Percentiles rank a stretch among this genome's conserved stretches.
Conservation (phyloP, 306 rosid genomes). For the Inga oerstediana region DNA sequence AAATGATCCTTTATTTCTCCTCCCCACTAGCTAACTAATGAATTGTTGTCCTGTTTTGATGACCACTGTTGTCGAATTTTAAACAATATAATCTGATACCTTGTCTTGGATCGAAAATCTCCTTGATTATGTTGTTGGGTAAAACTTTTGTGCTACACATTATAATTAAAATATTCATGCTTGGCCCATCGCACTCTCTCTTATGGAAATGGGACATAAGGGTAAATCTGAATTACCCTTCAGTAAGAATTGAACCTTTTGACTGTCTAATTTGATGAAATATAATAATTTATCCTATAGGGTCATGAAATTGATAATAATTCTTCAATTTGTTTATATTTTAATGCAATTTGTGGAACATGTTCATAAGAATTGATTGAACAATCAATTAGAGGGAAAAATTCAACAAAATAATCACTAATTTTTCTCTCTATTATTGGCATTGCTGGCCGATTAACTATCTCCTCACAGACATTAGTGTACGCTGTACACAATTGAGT, state of each 20-base stretch:
- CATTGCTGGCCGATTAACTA: not conserved
- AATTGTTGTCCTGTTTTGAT: not conserved
- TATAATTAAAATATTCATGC: conserved; percentile 33
- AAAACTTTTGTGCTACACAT: conserved; percentile 36
- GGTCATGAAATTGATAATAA: conserved; percentile 32
- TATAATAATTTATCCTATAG: conserved; percentile 20
- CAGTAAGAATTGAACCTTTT: conserved; percentile 34
- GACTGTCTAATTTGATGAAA: conserved; percentile 31
- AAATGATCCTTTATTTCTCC: not conserved
- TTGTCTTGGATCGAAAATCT: conserved; percentile 22
- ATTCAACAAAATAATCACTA: not conserved
- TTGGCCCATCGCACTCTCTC: conserved; percentile 35
- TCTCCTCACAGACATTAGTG: not conserved
- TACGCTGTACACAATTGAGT: not conserved
- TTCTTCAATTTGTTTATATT: conserved; percentile 11
- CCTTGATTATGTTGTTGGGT: conserved; percentile 35
- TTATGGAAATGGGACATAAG: conserved; percentile 29
- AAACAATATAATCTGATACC: not conserved
- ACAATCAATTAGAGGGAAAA: not conserved
- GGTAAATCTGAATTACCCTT: conserved; percentile 33
- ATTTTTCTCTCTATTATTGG: not conserved
- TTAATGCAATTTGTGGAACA: conserved; percentile 2
- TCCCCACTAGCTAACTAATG: not conserved
- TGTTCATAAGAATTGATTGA: not conserved
- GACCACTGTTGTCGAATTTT: not conserved